Evolutionary conservation across 805 yeast genomes (phyloP), one percentile per base, ranked within the genome.

Genomic region (Isabelozyma pseudorhagii): DNA sequence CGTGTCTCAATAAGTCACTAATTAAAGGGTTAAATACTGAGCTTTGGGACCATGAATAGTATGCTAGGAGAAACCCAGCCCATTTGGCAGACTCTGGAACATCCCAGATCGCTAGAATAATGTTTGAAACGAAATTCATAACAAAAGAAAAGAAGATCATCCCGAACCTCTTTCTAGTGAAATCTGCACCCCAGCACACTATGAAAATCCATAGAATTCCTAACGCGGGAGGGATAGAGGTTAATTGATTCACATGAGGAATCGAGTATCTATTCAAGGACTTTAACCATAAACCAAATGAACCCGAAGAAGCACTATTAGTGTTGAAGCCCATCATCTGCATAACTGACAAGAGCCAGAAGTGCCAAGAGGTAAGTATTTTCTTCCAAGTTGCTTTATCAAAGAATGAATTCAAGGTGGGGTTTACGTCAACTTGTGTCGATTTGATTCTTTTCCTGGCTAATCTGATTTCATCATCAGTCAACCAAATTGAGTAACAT

Each of bases 191-290:
- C 34, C 71, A 64, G 42, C 81, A 72, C 27, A 74, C 69, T 8
- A 78, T 50, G 17, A 76, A 51, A n/a, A 80, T 74, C 56, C 67
- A 82, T 2, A 78, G 59, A 38, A 83, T 71, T 7, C 87, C 87
- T 28, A 83, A 61, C 11, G 80, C 84, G 1, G 87, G 86, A 0
- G 87, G 81, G 14, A 81, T 54, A 3, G 83, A 74, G 10, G 83
- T 69, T 44, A 80, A 65, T 49, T 81, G 70, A 56, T 83, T 81
- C 17, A 82, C 63, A 50, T 68, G 66, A 0, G 72, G 74, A 42
- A 73, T 67, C 0, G 75, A 59, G 57, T 74, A 82, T 36, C 69
- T 67, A 43, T 71, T 61, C 44, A 57, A 50, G 14, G 63, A 56
- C 40, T 60, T 50, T 25, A 67, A 54, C 71, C 71, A 67, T 46